These are phyloP conservation scores for Chondrus crispus DNA, from an alignment of 23 red algal species.

Conservation along the genomic window DNA sequence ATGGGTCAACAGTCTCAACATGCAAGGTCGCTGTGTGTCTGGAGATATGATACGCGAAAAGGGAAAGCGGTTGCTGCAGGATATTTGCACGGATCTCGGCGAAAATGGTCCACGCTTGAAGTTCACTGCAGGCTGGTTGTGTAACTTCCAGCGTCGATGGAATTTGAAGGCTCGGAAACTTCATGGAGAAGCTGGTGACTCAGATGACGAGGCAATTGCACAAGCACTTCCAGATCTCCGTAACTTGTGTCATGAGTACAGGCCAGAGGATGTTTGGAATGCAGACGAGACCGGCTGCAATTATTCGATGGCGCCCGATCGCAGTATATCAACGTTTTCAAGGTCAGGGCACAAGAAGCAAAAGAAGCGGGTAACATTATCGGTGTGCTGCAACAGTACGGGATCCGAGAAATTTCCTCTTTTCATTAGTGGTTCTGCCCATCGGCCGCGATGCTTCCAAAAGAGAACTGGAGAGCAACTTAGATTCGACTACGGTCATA, in stretches of 20 bases:
- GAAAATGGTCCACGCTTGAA: too few relatives aligned
- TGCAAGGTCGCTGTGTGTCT: too few relatives aligned
- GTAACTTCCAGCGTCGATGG: background rate
- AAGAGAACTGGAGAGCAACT: background rate
- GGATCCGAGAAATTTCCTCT: background rate
- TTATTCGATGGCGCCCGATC: background rate
- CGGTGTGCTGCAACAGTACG: background rate
- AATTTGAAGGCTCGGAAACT: constrained; percentile 1
- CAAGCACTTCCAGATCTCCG: background rate
- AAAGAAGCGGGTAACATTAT: background rate
- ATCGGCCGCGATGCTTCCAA: background rate
- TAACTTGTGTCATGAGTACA: background rate
- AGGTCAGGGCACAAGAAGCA: background rate
- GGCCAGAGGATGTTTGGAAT: background rate
- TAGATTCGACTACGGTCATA: background rate
- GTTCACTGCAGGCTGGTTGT: constrained; percentile 5
- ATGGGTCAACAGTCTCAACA: too few relatives aligned
- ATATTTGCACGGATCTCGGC: too few relatives aligned
- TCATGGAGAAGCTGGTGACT: background rate
- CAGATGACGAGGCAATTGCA: background rate
- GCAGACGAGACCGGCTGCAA: background rate
- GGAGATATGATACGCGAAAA: background rate
- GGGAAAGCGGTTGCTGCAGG: background rate
- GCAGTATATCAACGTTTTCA: background rate
- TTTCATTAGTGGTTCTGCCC: background rate